A percentile compares a stretch with the other conserved stretches of the same genome.
phyloP scores from a whole-genome alignment of 306 rosid genomes.

The Datisca glomerata region DNA sequence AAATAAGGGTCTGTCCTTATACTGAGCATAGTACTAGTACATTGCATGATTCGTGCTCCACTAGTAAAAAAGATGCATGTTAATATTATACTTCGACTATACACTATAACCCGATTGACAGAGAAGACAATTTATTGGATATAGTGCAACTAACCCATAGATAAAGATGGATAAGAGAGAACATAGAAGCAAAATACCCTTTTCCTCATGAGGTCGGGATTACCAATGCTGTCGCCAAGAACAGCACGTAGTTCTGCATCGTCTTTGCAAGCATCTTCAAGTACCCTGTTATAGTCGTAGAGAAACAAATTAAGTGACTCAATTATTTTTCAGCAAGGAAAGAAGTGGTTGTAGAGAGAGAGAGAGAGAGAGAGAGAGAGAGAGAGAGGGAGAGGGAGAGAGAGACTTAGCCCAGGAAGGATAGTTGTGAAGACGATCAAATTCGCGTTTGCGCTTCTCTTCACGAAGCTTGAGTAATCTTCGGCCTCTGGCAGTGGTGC shows the following conservation, averaged over 20 bases:
- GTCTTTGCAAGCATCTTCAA: slow-evolving; percentile 74
- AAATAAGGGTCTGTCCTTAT: too few relatives aligned
- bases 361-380: neutral
- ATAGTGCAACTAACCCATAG: neutral
- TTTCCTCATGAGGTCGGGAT: slow-evolving; percentile 80
- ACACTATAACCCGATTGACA: too few relatives aligned
- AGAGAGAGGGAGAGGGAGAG: neutral
- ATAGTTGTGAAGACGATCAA: slow-evolving; percentile 54
- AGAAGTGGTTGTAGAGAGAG: too few relatives aligned
- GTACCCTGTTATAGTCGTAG: slow-evolving; percentile 26
- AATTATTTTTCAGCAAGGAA: too few relatives aligned
- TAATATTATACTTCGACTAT: too few relatives aligned
- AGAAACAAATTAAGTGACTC: neutral
- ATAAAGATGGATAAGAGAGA: neutral
- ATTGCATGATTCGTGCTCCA: too few relatives aligned
- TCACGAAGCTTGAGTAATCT: slow-evolving; percentile 71
- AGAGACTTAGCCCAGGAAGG: slow-evolving; percentile 87
- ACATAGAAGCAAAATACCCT: slow-evolving; percentile 18
- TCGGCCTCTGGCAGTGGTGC: slow-evolving; percentile 73
- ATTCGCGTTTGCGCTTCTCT: slow-evolving; percentile 66
- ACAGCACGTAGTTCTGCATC: slow-evolving; percentile 71
- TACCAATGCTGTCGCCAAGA: slow-evolving; percentile 84
- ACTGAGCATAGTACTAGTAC: too few relatives aligned
- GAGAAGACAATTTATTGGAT: too few relatives aligned
- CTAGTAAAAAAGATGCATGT: too few relatives aligned